Conservation (phyloP, 257 asterid genomes). For the Anisodus acutangulus region DNA sequence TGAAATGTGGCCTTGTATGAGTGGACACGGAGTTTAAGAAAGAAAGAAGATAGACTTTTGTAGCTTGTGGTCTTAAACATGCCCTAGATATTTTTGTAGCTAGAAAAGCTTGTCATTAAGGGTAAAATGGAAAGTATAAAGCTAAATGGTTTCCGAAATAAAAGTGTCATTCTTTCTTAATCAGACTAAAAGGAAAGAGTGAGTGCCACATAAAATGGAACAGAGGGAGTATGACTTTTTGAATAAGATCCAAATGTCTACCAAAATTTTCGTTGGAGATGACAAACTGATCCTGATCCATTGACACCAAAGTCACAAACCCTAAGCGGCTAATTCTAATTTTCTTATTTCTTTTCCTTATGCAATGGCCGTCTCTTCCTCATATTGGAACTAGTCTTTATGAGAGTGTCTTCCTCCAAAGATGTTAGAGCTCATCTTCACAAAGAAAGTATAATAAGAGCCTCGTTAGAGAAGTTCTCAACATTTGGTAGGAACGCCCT, state of each 20-base stretch:
- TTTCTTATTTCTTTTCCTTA: background rate
- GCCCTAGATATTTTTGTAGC: background rate
- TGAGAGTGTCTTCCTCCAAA: background rate
- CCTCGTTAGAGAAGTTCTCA: background rate
- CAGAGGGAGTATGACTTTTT: background rate
- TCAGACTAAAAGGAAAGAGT: background rate
- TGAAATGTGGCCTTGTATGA: background rate
- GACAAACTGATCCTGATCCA: background rate
- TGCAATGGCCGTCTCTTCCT: background rate
- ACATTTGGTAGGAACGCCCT: background rate
- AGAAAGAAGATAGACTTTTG: background rate
- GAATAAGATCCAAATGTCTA: background rate
- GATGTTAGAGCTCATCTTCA: background rate
- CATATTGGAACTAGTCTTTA: constrained; percentile 1
- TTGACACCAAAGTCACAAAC: background rate
- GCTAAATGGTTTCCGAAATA: background rate
- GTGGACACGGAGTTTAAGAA: background rate
- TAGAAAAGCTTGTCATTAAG: background rate
- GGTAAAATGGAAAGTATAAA: background rate
- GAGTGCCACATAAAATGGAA: background rate
- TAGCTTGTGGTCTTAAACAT: background rate
- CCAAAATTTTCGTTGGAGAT: background rate
- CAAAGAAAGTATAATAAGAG: background rate
- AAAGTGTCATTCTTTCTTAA: background rate
- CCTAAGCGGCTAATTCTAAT: background rate